Conservation (phyloP, 2,329 filamentous ascomycete species). For the Aspergillus hiratsukae region DNA sequence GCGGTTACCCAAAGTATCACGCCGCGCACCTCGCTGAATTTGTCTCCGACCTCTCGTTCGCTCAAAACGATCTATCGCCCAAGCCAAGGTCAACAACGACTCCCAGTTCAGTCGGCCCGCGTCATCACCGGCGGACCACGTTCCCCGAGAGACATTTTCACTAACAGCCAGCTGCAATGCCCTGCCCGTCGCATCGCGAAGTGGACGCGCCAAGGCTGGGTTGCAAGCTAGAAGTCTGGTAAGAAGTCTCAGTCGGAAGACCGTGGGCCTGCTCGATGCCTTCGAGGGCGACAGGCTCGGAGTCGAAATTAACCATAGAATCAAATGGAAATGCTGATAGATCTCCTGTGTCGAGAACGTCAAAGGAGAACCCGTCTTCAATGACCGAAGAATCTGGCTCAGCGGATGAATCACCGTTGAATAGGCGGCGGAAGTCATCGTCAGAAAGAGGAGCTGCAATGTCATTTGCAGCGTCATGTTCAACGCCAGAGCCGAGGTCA, state of each 20-base stretch:
- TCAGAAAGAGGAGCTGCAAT: constrained; percentile 63
- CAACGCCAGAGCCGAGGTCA: constrained; percentile 34
- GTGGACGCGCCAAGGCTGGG: constrained; percentile 52
- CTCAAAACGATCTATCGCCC: constrained; percentile 42
- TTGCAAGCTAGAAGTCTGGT: constrained; percentile 49
- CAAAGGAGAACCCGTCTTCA: constrained; percentile 72
- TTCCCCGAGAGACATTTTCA: constrained; percentile 35
- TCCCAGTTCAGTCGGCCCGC: constrained; percentile 37
- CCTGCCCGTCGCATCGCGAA: constrained; percentile 51
- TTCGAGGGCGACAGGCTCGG: constrained; percentile 45
- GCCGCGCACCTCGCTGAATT: constrained; percentile 28
- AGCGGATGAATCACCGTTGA: constrained; percentile 62
- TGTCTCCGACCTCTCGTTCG: constrained; percentile 31
- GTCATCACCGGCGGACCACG: constrained; percentile 27
- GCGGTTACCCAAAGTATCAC: constrained; percentile 31
- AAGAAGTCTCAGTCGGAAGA: constrained; percentile 49
- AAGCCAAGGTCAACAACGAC: constrained; percentile 44
- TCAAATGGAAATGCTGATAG: constrained; percentile 49
- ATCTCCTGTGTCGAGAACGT: constrained; percentile 53
- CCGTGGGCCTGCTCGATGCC: constrained; percentile 42
- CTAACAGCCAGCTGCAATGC: constrained; percentile 50
- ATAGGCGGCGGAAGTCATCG: constrained; percentile 59
- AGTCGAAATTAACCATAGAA: constrained; percentile 53
- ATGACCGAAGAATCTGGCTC: constrained; percentile 70
- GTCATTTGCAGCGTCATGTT: constrained; percentile 53